A percentile compares a stretch with the other conserved stretches of the same genome.
phyloP scores from a whole-genome alignment of 768 basidiomycete genomes.

The Tylopilus plumbeoviolaceoides region DNA sequence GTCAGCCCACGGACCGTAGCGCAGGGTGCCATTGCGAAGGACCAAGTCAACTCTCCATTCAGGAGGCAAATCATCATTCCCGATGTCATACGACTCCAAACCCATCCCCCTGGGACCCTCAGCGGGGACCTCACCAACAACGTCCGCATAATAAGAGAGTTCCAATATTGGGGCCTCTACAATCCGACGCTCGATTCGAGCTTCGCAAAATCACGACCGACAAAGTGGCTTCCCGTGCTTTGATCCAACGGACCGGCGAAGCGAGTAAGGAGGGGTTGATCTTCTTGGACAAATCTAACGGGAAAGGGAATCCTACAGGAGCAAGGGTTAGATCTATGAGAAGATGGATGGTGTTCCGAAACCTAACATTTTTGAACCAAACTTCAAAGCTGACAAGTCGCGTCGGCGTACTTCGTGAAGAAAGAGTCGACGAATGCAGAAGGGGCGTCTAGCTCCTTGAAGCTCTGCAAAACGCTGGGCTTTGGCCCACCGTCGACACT shows the following conservation, averaged over 20 bases:
- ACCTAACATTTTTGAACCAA: constrained; percentile 96
- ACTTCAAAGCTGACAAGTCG: constrained; percentile 90
- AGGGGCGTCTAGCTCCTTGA: constrained; percentile 78
- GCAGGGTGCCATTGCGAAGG: constrained; percentile 67
- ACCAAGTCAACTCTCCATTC: constrained; percentile 92
- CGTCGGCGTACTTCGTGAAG: constrained; percentile 81
- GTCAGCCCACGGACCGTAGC: constrained; percentile 97
- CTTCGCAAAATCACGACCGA: constrained; percentile 51
- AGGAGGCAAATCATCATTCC: constrained; percentile 83
- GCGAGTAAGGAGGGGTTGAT: too few species aligned
- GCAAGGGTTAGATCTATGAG: constrained; percentile 9
- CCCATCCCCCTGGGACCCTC: constrained; percentile 28
- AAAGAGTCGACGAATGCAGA: constrained; percentile 69
- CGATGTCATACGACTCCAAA: constrained; percentile 60
- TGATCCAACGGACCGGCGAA: too few species aligned
- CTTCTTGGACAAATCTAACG: too few species aligned
- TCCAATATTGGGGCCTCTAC: constrained; percentile 76
- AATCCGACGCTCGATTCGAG: constrained; percentile 78
- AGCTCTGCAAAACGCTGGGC: constrained; percentile 83
- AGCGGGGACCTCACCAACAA: constrained; percentile 69
- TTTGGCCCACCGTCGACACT: constrained; percentile 74
- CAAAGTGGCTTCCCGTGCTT: constrained; percentile 48
- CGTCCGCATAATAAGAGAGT: constrained; percentile 82
- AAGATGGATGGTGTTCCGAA: neutral
- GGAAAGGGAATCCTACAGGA: constrained; percentile 84